Evolutionary conservation across 2,329 filamentous ascomycete genomes (phyloP).

Genomic region (Apiospora saccharicola): DNA sequence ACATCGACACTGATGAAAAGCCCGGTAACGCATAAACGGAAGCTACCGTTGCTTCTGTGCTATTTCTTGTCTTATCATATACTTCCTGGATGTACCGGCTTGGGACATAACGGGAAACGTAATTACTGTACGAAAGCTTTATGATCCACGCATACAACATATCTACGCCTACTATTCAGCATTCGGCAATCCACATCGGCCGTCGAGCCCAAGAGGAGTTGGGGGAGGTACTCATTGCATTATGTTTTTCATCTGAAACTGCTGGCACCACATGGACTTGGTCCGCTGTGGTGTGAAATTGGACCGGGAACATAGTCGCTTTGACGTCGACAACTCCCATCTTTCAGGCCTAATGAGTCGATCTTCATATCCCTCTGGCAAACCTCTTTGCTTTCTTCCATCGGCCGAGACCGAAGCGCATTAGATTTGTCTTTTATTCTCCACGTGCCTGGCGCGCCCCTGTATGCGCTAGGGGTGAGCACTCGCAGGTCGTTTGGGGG

Average conservation of each 20-base stretch:
- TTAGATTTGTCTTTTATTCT: slow-evolving; percentile 14
- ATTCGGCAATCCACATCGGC: slow-evolving; percentile 32
- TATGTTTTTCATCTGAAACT: slow-evolving; percentile 29
- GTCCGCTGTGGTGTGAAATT: background rate
- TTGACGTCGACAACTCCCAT: background rate
- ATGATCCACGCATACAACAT: slow-evolving; percentile 36
- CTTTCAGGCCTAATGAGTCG: background rate
- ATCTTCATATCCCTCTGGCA: background rate
- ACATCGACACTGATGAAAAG: slow-evolving; percentile 97
- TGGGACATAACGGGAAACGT: slow-evolving; percentile 38
- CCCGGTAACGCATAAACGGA: slow-evolving; percentile 70
- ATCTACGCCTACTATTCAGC: slow-evolving; percentile 33
- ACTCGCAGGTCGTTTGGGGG: background rate
- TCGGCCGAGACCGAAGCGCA: slow-evolving; percentile 21
- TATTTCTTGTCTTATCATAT: slow-evolving; percentile 36
- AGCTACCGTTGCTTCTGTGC: slow-evolving; percentile 27
- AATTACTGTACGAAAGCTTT: slow-evolving; percentile 42
- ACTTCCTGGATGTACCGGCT: slow-evolving; percentile 36
- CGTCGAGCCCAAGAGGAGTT: slow-evolving; percentile 39
- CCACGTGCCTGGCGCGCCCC: background rate
- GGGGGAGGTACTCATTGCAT: slow-evolving; percentile 29
- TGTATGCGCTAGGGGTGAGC: slow-evolving; percentile 17
- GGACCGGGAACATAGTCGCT: background rate
- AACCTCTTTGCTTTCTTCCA: slow-evolving; percentile 5
- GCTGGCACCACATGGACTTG: background rate